Base-by-base conservation (phyloP, 75 land plant genomes). In the Cunninghamia lanceolata region DNA sequence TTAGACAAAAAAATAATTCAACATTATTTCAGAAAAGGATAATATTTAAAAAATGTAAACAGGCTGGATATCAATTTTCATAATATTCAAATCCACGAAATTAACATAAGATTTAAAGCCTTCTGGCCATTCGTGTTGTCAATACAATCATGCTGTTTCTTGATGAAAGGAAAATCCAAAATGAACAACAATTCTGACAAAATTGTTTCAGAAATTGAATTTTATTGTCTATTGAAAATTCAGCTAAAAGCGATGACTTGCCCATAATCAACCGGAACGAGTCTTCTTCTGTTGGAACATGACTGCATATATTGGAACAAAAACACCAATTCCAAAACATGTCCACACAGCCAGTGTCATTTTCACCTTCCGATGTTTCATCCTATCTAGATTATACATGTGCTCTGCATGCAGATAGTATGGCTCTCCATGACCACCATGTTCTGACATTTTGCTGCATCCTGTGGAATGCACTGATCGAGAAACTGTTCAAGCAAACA, bases 371-470 rank as follows among this genome's bases (percentile, higher is more conserved):
- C 92, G 91, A 85, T 94, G 83, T 85, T 92, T 95, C 94, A 95
- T 94, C 87, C 88, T 88, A 85, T 95, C 95, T 85, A 96, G 85
- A 88, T 96, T 90, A 85, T 96, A 96, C 98, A 96, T 96, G 91
- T 95, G 97, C 90, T 94, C 90, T 4, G 98, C 94, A 85, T 96
- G 98, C 13, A 94, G 34, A 83, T 96, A 96, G 53, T 54, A 89
- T 34, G 92, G 92, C 78, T 94, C 92, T 11, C 39, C 15, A 43
- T 40, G 78, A 38, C 36, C 19, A 40, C 82, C 85, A 71, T 85
- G 85, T 63, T 87, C 95, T 16, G 91, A 90, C 95, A 91, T 92
- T 66, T 88, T 92, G 89, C 90, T 95, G 78, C 84, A 85, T 4
- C 87, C 89, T 38, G 94, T 92, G 66, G 94, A 88, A 83, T 95